Evolutionary conservation across 768 basidiomycete genomes (phyloP).

Genomic region (Pulveroboletus frians): DNA sequence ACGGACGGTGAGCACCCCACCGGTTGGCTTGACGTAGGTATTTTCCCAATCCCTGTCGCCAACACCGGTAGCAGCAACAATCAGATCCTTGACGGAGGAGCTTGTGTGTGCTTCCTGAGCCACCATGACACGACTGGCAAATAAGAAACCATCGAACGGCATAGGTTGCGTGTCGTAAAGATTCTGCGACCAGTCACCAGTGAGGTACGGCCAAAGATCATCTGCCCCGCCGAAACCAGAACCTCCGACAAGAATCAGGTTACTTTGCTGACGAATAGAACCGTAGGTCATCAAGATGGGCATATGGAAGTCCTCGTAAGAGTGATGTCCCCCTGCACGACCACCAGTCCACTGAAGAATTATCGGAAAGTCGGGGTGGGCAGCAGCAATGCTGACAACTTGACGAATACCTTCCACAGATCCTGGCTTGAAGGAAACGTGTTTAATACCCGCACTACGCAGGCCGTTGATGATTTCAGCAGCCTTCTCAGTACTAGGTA

Average conservation of each 20-base stretch:
- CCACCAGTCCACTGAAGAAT: slow-evolving; percentile 99
- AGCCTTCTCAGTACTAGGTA: slow-evolving; percentile 95
- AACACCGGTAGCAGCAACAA: slow-evolving; percentile 91
- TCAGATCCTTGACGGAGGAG: slow-evolving; percentile 92
- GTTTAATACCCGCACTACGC: slow-evolving; percentile 81
- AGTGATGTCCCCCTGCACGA: slow-evolving; percentile 97
- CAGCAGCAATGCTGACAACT: slow-evolving; percentile 90
- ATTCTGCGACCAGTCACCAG: slow-evolving; percentile 89
- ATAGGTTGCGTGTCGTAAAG: slow-evolving; percentile 84
- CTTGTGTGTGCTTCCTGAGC: slow-evolving; percentile 97
- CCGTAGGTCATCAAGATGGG: slow-evolving; percentile 89
- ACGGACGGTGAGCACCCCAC: slow-evolving; percentile 92
- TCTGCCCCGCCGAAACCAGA: slow-evolving; percentile 95
- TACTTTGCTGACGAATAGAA: slow-evolving; percentile 81
- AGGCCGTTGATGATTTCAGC: slow-evolving; percentile 90
- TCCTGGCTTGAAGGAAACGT: slow-evolving; percentile 97
- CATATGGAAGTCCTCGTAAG: slow-evolving; percentile 98
- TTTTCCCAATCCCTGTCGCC: slow-evolving; percentile 88
- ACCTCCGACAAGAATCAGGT: slow-evolving; percentile 87
- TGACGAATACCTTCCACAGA: slow-evolving; percentile 97
- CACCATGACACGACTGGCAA: slow-evolving; percentile 96
- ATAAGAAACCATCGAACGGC: slow-evolving; percentile 98
- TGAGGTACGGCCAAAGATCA: slow-evolving; percentile 95
- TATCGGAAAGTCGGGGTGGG: slow-evolving; percentile 94
- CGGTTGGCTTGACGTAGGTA: slow-evolving; percentile 90